These are phyloP conservation scores for Peronosclerospora sorghi DNA, from an alignment of 352 stramenopile genomes.

Conservation along the genomic window DNA sequence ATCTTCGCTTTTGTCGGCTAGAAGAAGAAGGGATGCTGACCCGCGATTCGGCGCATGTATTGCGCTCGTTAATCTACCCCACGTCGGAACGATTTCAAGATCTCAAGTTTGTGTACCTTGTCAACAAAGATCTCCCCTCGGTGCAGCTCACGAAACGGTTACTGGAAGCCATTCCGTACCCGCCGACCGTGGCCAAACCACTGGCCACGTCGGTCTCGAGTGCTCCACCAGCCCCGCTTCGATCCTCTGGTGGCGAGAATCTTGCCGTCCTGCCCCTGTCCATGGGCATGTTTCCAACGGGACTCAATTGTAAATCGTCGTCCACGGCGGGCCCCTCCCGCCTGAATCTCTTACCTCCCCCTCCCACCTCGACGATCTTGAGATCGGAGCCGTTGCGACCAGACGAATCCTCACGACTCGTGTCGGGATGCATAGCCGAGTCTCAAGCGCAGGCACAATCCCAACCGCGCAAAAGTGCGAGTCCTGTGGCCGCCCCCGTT, in stretches of 20 bases:
- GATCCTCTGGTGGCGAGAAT: constrained; percentile 9
- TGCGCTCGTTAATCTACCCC: constrained; percentile 72
- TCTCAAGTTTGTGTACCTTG: constrained; percentile 81
- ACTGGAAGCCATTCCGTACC: constrained; percentile 54
- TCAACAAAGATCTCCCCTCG: constrained; percentile 75
- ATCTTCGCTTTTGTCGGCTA: constrained; percentile 64
- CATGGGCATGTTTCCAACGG: constrained; percentile 27
- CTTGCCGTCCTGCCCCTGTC: constrained; percentile 15
- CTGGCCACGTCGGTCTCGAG: constrained; percentile 19
- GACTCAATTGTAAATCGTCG: constrained; percentile 17
- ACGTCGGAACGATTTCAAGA: constrained; percentile 78
- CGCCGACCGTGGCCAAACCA: constrained; percentile 18
- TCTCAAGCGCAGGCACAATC: constrained; percentile 6
- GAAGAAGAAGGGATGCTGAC: constrained; percentile 65
- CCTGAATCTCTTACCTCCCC: constrained; percentile 20
- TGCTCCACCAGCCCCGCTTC: constrained; percentile 8
- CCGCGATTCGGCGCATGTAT: constrained; percentile 54
- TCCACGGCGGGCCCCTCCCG: constrained; percentile 12
- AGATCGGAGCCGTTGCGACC: constrained; percentile 16
- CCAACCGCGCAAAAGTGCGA: constrained; percentile 8
- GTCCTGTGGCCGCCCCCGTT: constrained; percentile 2
- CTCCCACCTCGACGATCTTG: constrained; percentile 17
- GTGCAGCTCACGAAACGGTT: constrained; percentile 69
- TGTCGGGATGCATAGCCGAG: constrained; percentile 12
- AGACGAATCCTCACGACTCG: constrained; percentile 24